Evolutionary conservation across 225 moss, liverwort and hornwort species (phyloP).

Genomic region (Asterella californica): DNA sequence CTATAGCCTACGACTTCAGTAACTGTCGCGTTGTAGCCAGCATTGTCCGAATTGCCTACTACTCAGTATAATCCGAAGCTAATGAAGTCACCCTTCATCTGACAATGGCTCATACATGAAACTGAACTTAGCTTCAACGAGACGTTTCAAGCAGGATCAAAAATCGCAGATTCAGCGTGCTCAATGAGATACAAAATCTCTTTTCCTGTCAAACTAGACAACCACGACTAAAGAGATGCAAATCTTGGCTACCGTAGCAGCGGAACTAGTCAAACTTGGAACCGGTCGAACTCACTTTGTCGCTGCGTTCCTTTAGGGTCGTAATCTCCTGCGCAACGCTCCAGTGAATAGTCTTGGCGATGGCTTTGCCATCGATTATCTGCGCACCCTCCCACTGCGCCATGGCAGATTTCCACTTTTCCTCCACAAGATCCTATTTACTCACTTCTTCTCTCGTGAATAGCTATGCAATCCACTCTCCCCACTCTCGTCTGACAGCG

Average conservation of each 20-base stretch:
- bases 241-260: too few relatives aligned
- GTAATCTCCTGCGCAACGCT: slow-evolving; percentile 61
- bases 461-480: background rate
- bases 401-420: slow-evolving; percentile 7
- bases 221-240: background rate
- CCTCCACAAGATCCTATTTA: background rate
- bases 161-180: background rate
- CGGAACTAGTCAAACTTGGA: background rate
- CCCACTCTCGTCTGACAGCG: too few relatives aligned
- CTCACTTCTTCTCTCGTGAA: background rate
- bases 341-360: slow-evolving; percentile 58
- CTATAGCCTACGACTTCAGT: too few relatives aligned
- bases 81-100: background rate
- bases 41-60: background rate
- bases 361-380: slow-evolving; percentile 64
- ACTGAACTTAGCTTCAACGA: background rate
- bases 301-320: slow-evolving; percentile 39
- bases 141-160: background rate
- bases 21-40: background rate
- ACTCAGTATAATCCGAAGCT: background rate
- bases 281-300: slow-evolving; percentile 25
- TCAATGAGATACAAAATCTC: background rate
- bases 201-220: background rate
- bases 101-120: background rate
- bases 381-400: slow-evolving; percentile 38